A percentile compares a stretch with the other conserved stretches of the same genome.
phyloP scores from a whole-genome alignment of 2,329 filamentous ascomycete species.

The Metarhizium humberi region DNA sequence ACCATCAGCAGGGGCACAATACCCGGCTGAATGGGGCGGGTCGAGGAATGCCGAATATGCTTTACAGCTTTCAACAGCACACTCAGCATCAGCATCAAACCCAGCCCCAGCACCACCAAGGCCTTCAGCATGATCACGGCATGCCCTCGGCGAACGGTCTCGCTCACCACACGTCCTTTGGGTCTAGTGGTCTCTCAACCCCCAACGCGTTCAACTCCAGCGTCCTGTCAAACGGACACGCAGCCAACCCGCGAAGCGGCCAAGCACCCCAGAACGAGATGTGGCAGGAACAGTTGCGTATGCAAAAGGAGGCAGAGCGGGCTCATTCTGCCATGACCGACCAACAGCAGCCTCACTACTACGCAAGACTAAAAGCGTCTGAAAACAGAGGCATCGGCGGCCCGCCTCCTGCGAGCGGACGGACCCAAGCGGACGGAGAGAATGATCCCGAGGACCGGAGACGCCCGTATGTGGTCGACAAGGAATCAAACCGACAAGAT shows the following conservation, averaged over 20 bases:
- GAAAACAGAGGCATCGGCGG: constrained; percentile 60
- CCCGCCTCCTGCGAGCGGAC: constrained; percentile 40
- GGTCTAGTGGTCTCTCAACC: constrained; percentile 45
- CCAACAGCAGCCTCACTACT: constrained; percentile 57
- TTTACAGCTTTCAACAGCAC: constrained; percentile 61
- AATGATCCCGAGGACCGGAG: constrained; percentile 47
- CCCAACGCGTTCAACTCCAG: constrained; percentile 49
- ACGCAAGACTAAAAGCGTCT: constrained; percentile 60
- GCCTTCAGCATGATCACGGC: constrained; percentile 48
- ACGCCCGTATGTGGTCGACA: constrained; percentile 56
- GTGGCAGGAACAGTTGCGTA: constrained; percentile 80
- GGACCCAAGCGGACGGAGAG: constrained; percentile 38
- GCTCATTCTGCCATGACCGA: constrained; percentile 63
- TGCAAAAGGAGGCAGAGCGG: constrained; percentile 68
- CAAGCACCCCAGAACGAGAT: constrained; percentile 54
- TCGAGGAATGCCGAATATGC: constrained; percentile 52
- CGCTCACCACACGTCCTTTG: constrained; percentile 31
- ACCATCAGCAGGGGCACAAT: constrained; percentile 63
- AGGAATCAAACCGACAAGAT: constrained; percentile 61
- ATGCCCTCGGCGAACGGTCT: constrained; percentile 44
- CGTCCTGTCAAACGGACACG: constrained; percentile 48
- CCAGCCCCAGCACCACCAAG: constrained; percentile 55
- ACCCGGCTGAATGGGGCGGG: constrained; percentile 57
- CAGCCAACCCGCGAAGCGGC: constrained; percentile 34
- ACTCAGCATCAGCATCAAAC: constrained; percentile 53